These are phyloP conservation scores for Phylloporus arenicola DNA, from an alignment of 768 basidiomycete species.

Conservation along the genomic window DNA sequence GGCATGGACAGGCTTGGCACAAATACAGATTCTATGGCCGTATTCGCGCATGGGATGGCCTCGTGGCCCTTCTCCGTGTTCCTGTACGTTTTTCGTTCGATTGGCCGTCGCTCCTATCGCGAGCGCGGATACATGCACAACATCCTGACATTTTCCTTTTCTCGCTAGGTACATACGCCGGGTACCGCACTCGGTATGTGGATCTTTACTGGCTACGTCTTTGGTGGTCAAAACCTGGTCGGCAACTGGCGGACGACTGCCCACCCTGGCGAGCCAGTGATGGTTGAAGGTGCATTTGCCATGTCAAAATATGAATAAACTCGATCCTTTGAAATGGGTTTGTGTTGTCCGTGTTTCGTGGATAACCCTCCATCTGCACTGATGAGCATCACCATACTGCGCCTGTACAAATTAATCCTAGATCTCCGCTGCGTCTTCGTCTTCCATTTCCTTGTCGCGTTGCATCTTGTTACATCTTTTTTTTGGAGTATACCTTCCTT, in stretches of 20 bases:
- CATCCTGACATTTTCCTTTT: slow-evolving; percentile 4
- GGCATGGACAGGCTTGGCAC: slow-evolving; percentile 45
- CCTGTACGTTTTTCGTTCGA: slow-evolving; percentile 21
- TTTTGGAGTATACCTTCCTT: background rate
- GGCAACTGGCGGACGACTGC: slow-evolving; percentile 59
- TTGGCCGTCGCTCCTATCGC: background rate
- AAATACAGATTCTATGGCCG: slow-evolving; percentile 47
- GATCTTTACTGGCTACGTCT: slow-evolving; percentile 69
- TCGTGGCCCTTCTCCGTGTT: slow-evolving; percentile 48
- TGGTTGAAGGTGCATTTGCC: slow-evolving; percentile 61
- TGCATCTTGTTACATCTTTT: background rate
- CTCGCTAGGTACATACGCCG: slow-evolving; percentile 3
- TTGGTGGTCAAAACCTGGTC: slow-evolving; percentile 59
- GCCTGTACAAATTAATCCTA: background rate
- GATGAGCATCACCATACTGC: background rate
- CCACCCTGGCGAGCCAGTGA: slow-evolving; percentile 33
- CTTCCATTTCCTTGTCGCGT: background rate
- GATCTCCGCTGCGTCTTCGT: background rate
- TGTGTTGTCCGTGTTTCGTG: slow-evolving; percentile 2
- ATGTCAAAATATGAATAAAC: slow-evolving; percentile 44
- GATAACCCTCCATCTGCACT: slow-evolving; percentile 1
- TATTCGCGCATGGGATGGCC: slow-evolving; percentile 54
- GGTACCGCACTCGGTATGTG: slow-evolving; percentile 18
- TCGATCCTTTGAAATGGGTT: background rate
- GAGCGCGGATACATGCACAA: background rate